A percentile compares a stretch with the other conserved stretches of the same genome.
Evolutionary conservation across 495 filamentous ascomycete genomes (phyloP).

Genomic region (Penicillium bovifimosum): DNA sequence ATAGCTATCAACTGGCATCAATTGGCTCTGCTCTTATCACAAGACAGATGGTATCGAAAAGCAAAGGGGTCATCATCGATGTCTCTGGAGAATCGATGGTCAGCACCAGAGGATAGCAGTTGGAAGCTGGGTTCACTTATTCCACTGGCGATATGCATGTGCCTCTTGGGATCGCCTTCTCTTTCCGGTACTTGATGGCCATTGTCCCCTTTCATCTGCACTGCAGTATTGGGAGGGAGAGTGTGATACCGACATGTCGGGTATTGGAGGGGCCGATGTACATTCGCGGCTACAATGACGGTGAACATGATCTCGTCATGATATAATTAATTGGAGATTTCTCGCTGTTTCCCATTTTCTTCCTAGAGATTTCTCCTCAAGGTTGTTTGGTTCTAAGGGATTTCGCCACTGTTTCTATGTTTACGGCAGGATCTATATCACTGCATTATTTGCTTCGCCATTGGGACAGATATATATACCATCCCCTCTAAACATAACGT

Average conservation of each 20-base stretch:
- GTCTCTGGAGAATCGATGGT: conserved; percentile 7
- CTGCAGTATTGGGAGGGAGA: conserved; percentile 10
- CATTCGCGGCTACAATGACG: conserved; percentile 3
- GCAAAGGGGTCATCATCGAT: conserved; percentile 15
- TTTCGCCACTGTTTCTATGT: conserved; percentile 6
- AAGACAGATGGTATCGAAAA: conserved; percentile 15
- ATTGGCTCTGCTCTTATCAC: conserved; percentile 20
- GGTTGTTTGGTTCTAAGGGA: conserved; percentile 6
- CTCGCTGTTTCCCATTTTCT: neutral
- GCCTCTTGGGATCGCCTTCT: conserved; percentile 11
- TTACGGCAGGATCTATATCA: neutral
- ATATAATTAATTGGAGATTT: conserved; percentile 16
- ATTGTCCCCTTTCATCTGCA: conserved; percentile 9
- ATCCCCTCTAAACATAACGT: neutral
- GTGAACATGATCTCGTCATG: conserved; percentile 4
- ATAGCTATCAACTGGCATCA: neutral
- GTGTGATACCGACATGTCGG: conserved; percentile 15
- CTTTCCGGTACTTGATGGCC: conserved; percentile 12
- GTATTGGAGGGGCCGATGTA: conserved; percentile 15
- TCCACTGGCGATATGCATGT: no score
- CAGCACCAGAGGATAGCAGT: neutral
- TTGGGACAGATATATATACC: conserved; percentile 4
- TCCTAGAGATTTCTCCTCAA: neutral
- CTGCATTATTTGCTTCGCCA: neutral
- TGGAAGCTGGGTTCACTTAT: no score